Conservation (phyloP, 257 asterid species). For the Nicotiana otophora region DNA sequence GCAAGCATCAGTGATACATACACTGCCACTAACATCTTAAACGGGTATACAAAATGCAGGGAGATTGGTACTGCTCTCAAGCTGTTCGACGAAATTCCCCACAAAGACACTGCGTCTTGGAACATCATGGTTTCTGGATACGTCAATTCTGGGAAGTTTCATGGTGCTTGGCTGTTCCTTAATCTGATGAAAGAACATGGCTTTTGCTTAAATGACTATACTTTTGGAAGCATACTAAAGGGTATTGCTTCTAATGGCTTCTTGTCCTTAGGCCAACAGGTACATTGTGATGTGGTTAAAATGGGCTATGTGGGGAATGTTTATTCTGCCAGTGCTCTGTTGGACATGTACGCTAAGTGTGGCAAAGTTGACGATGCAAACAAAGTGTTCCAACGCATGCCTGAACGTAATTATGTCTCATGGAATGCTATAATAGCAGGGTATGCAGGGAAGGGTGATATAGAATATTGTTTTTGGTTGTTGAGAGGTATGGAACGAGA, state of each 20-base stretch:
- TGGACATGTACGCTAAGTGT: slow-evolving; percentile 77
- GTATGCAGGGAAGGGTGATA: slow-evolving; percentile 48
- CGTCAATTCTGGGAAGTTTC: slow-evolving; percentile 42
- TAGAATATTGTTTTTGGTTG: slow-evolving; percentile 35
- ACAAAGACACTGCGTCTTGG: slow-evolving; percentile 72
- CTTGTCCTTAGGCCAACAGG: slow-evolving; percentile 42
- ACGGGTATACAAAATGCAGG: slow-evolving; percentile 48
- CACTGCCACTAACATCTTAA: slow-evolving; percentile 53
- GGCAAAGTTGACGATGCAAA: slow-evolving; percentile 51
- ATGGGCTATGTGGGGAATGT: slow-evolving; percentile 56
- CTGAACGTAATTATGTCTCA: slow-evolving; percentile 58
- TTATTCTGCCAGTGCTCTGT: slow-evolving; percentile 65
- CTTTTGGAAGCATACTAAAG: slow-evolving; percentile 73
- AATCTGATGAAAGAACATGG: slow-evolving; percentile 54
- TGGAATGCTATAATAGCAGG: slow-evolving; percentile 89
- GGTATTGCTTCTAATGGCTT: slow-evolving; percentile 43
- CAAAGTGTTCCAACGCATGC: slow-evolving; percentile 51
- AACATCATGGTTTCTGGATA: slow-evolving; percentile 65
- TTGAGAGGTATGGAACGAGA: slow-evolving; percentile 55
- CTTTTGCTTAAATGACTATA: slow-evolving; percentile 48
- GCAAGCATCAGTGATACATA: slow-evolving; percentile 37
- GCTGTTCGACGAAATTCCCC: slow-evolving; percentile 78
- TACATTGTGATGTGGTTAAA: slow-evolving; percentile 69
- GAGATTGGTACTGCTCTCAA: slow-evolving; percentile 37
- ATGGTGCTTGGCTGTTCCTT: slow-evolving; percentile 47